Conservation (phyloP, 768 basidiomycete species). For the Tremella yokohamensis region DNA sequence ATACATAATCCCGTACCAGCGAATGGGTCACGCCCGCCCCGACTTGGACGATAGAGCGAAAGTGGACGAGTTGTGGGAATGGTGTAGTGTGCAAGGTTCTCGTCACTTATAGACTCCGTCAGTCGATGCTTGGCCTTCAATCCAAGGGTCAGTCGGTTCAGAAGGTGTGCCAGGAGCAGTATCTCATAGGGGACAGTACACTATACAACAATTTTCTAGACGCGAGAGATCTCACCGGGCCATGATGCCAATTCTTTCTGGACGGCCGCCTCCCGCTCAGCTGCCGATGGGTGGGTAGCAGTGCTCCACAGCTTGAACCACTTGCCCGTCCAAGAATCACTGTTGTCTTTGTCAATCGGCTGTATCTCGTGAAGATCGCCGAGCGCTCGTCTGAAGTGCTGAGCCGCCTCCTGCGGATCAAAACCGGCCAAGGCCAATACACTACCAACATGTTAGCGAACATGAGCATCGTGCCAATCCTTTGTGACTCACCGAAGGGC, state of each 20-base stretch:
- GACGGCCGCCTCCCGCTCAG: constrained; percentile 62
- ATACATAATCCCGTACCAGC: constrained; percentile 39
- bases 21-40: constrained; percentile 28
- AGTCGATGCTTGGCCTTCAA: too few species aligned
- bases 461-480: too few species aligned
- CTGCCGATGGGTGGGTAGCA: constrained; percentile 65
- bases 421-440: constrained; percentile 90
- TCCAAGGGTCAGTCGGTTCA: neutral
- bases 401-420: constrained; percentile 74
- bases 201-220: neutral
- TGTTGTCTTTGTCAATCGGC: constrained; percentile 26
- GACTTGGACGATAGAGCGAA: constrained; percentile 26
- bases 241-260: constrained; percentile 68
- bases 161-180: neutral
- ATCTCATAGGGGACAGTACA: neutral
- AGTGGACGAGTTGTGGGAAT: constrained; percentile 33
- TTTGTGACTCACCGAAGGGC: constrained; percentile 63
- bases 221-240: constrained; percentile 39
- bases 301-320: constrained; percentile 55
- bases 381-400: constrained; percentile 68
- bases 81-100: constrained; percentile 33
- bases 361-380: constrained; percentile 34
- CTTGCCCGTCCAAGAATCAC: constrained; percentile 45
- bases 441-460: constrained; percentile 52
- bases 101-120: constrained; percentile 14